Base-by-base conservation (phyloP, 1,284 basidiomycete genomes). In the Fomitiporia mediterranea region DNA sequence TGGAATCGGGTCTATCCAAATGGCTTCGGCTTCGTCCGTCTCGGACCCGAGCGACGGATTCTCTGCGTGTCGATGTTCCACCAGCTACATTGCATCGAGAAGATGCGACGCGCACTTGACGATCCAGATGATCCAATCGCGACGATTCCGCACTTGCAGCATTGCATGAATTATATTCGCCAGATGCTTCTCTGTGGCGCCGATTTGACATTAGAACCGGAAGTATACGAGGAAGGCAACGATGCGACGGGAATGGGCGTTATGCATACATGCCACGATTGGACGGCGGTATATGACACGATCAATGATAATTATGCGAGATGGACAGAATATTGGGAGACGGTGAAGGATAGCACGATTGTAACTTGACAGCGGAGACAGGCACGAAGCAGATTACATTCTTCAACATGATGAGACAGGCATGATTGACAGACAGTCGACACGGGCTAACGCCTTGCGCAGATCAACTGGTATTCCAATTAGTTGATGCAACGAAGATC, bases 11-110 rank as follows among this genome's bases (percentile, higher is more conserved):
- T 55, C 27, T 55, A 55, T n/a, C 43, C 53, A 3, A 42, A 55
- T 19, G 55, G 58, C 1, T 42, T 50, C 17, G 58, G 58, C 28
- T 59, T 56, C 55, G 58, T 59, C 19, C 48, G 58, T 17, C 43
- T 59, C 8, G 58, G 58, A 13, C 13, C 42, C 17, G 49, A 51
- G 21, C 37, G 51, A n/a, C 58, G 58, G 4, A 51, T 59, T 27
- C 51, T 59, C 17, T 55, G 50, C 37, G 42, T 51, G 27, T 56
- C 66, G 25, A 68, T 69, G 65, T 69, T 67, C 60, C 68, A 72
- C 61, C 60, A 70, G 60, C 53, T 71, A 15, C 70, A 70, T 48
- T 72, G 70, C 55, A 53, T 70, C 19, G 61, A 64, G 42, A 63
- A 63, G 54, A 59, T 70, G 35, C 65, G 63, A 32, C 51, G 52